Evolutionary conservation across 202 grass and related monocot genomes (phyloP), one percentile per base, ranked within the genome.

Genomic region (Hordeum pubiflorum): DNA sequence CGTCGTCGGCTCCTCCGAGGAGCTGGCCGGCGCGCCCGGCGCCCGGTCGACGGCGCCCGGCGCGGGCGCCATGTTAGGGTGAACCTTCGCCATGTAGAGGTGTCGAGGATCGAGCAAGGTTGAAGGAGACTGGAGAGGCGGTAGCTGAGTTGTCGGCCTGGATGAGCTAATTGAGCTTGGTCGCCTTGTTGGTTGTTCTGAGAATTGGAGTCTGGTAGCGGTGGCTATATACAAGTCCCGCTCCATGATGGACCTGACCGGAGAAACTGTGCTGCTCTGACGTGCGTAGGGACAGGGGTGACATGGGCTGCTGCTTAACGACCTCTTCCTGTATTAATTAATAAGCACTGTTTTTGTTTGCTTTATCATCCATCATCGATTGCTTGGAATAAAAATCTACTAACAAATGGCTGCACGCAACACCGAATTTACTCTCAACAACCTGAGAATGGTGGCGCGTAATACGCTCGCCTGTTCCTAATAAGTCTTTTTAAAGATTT

Each of bases 11-110:
- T 4, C 69, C 69, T 50, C 44, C 14, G 8, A 6, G 50, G 20
- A 10, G 50, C 21, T 61, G 37, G 27, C 32, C 24, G 15, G 50
- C 50, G 50, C 50, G 50, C 50, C n/a, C 6, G 50, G 50, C 50
- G 6, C 24, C 13, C 1, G 5, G 63, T 2, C 38, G 66, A 3
- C 43, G 17, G 32, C n/a, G 41, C 21, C 33, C 61, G 62, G 36
- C 69, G 18, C 36, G 40, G 54, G 52, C 33, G 63, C 40, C 62
- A 78, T 69, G 79, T 97, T 93, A 1, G 94, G 92, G 77, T 97
- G 89, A 55, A 97, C 90, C 88, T 83, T 97, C 71, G 79, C 43
- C 95, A 87, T 87, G 50, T n/a, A 54, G 50, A 54, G 50, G 60
- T 20, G 22, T 31, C 62, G 48, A 52, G 15, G 17, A 54, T 7